phyloP scores from a whole-genome alignment of 129 eudicot genomes.

The Escallonia herrerae region DNA sequence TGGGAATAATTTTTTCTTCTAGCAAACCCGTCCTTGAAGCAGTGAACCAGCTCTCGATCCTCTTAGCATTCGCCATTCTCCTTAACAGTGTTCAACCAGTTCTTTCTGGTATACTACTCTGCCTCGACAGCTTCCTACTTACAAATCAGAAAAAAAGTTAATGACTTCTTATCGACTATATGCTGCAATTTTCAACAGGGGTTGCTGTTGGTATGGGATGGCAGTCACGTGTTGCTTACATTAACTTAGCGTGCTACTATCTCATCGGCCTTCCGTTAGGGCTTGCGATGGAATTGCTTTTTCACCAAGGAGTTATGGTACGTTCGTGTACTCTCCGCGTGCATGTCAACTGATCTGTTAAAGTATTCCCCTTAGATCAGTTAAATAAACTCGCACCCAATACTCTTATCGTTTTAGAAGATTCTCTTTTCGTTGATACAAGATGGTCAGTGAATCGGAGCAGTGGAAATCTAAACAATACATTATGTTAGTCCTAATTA shows the following conservation, averaged over 20 bases:
- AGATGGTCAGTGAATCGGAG: neutral
- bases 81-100: neutral
- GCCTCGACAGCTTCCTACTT: neutral
- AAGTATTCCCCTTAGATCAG: too few species aligned
- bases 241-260: slow-evolving; percentile 66
- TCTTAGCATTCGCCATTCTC: slow-evolving; percentile 10
- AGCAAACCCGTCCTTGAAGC: slow-evolving; percentile 11
- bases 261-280: slow-evolving; percentile 77
- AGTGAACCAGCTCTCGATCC: slow-evolving; percentile 14
- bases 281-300: slow-evolving; percentile 39
- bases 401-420: too few species aligned
- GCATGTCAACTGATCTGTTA: neutral
- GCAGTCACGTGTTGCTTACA: slow-evolving; percentile 78
- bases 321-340: neutral
- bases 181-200: slow-evolving; percentile 23
- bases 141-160: neutral
- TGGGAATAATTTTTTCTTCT: neutral
- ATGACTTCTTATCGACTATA: neutral
- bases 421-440: neutral
- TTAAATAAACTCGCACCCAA: too few species aligned
- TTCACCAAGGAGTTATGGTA: slow-evolving; percentile 18
- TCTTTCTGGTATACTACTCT: neutral
- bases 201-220: slow-evolving; percentile 94
- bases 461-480: too few species aligned
- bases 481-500: too few species aligned